Evolutionary conservation across 352 stramenopile species (phyloP), one percentile per base, ranked within the genome.

Genomic region (Phytophthora aleatoria): DNA sequence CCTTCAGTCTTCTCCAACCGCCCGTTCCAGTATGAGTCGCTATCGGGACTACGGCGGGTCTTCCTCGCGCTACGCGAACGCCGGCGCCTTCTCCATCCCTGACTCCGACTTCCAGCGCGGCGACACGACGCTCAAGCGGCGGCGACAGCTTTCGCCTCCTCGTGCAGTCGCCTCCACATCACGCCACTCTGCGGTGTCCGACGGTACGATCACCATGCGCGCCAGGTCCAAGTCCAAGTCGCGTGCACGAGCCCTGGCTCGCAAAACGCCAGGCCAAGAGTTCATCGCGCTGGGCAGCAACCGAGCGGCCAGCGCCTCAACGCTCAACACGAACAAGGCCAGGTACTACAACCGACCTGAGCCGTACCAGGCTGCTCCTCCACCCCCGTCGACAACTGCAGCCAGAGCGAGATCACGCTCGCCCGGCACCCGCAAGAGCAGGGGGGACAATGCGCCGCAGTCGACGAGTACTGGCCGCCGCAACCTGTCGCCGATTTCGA

Each of bases 161-260:
- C 67, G 70, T 9, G 31, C 50, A 10, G 24, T 47, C 27, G 44
- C 44, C 30, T 8, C 42, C 30, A 43, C 24, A 24, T 39, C 60
- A 0, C 33, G 43, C 27, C 49, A 39, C 16, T 49, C 62, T 27
- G 33, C 61, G 5, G 16, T 24, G 20, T 60, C 58, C 5, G 39
- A 57, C 48, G n/a, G 11, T 5, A 41, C 69, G 24, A 74, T 79
- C 30, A 50, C 56, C 31, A 74, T 81, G 42, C 79, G 81, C 48
- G 67, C 67, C 39, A 77, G 79, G 11, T 89, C 80, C 60, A 89
- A 89, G 50, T 89, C 82, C 67, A 89, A 89, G 67, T 86, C 80
- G 0, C 76, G 71, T 30, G 68, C 67, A 3, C 70, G 66, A 10
- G 61, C 60, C 26, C 42, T 67, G 42, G 50, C 71, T 26, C 68